Evolutionary conservation across 106 monocot genomes (phyloP).

Genomic region (Allium fistulosum): DNA sequence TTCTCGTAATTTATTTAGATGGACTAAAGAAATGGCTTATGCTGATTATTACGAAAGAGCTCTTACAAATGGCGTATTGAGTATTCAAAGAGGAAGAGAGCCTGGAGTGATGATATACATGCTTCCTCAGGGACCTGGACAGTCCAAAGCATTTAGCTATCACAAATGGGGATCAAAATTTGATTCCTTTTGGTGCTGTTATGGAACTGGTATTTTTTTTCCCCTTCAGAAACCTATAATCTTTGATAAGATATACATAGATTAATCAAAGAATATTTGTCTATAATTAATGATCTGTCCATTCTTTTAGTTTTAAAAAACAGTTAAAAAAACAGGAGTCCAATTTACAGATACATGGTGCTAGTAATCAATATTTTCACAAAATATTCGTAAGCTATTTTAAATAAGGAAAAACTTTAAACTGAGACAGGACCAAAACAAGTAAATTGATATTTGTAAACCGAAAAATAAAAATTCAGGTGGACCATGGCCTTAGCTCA

Average conservation of each 20-base stretch:
- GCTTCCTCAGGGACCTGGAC: slow-evolving; percentile 79
- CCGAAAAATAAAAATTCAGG: background rate
- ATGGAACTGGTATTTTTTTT: slow-evolving; percentile 71
- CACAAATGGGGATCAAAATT: slow-evolving; percentile 90
- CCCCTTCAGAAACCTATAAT: background rate
- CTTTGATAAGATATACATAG: background rate
- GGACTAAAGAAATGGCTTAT: slow-evolving; percentile 84
- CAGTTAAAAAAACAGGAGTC: background rate
- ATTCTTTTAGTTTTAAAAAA: background rate
- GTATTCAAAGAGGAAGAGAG: slow-evolving; percentile 89
- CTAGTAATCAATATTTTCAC: background rate
- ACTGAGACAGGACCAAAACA: no score
- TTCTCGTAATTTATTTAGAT: slow-evolving; percentile 86
- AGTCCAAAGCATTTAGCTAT: slow-evolving; percentile 65
- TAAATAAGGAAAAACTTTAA: background rate
- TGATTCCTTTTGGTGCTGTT: slow-evolving; percentile 95
- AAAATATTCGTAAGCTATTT: background rate
- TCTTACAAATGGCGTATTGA: slow-evolving; percentile 82
- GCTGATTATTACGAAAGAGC: slow-evolving; percentile 96
- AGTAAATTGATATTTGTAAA: no score
- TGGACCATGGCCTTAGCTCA: background rate
- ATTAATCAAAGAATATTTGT: background rate
- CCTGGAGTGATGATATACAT: slow-evolving; percentile 98
- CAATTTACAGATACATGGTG: background rate
- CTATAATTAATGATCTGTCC: background rate